phyloP scores from a whole-genome alignment of 2,329 filamentous ascomycete genomes.

The Ophiostoma sp. region DNA sequence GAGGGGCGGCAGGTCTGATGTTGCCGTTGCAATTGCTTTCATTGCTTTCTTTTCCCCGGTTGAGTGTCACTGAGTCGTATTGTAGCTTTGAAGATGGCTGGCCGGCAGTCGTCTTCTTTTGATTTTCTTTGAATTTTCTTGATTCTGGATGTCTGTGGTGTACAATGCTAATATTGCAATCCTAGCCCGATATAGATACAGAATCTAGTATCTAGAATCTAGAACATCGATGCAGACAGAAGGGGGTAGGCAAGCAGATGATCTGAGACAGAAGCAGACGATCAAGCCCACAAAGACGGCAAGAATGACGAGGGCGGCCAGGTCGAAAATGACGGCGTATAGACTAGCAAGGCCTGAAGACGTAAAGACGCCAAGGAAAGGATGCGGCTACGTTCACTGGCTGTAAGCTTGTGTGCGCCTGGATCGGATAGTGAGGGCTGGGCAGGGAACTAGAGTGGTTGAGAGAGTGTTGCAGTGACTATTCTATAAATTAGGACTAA shows the following conservation, averaged over 20 bases:
- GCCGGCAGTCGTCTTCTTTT: neutral
- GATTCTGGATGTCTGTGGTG: neutral
- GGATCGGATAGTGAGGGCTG: neutral
- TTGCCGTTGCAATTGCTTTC: neutral
- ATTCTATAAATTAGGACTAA: neutral
- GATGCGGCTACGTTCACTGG: neutral
- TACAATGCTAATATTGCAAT: neutral
- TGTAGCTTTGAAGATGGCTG: neutral
- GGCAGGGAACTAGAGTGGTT: neutral
- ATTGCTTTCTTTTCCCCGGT: neutral
- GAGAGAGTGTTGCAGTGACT: neutral
- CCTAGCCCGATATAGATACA: neutral
- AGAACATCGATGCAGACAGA: neutral
- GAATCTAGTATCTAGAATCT: neutral
- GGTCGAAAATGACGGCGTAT: neutral
- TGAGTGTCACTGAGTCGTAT: neutral
- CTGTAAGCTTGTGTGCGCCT: neutral
- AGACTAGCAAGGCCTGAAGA: neutral
- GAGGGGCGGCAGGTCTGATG: neutral
- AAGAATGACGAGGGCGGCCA: no score
- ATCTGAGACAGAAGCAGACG: neutral
- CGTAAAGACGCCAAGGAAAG: neutral
- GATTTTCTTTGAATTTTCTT: neutral
- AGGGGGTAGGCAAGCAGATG: neutral
- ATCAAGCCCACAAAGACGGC: neutral